These are phyloP conservation scores for Nematocida homosporus DNA, from an alignment of 371 early-diverging fungal genomes.

Conservation along the genomic window DNA sequence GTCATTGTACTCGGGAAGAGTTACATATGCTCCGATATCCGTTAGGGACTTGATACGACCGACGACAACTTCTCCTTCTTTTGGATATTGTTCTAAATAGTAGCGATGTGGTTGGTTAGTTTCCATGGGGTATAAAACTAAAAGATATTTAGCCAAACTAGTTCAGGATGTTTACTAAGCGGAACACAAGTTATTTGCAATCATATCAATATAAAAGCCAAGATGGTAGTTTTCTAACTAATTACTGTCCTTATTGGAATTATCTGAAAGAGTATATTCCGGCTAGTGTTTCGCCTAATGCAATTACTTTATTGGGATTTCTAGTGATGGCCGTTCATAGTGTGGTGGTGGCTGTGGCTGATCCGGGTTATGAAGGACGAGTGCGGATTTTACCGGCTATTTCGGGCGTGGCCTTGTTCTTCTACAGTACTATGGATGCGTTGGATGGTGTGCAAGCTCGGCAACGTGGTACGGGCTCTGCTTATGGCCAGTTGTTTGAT, in stretches of 20 bases:
- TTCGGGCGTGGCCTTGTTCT: slow-evolving; percentile 73
- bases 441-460: slow-evolving; percentile 96
- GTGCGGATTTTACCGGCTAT: slow-evolving; percentile 80
- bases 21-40: slow-evolving; percentile 90
- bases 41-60: slow-evolving; percentile 91
- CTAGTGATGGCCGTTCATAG: slow-evolving; percentile 52
- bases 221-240: slow-evolving; percentile 77
- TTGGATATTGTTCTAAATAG: slow-evolving; percentile 80
- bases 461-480: slow-evolving; percentile 80
- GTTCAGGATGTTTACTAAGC: slow-evolving; percentile 10
- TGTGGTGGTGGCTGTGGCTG: slow-evolving; percentile 69
- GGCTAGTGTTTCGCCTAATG: slow-evolving; percentile 84
- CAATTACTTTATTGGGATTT: slow-evolving; percentile 86
- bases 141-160: slow-evolving; percentile 14
- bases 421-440: slow-evolving; percentile 88
- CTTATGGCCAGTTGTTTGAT: slow-evolving; percentile 84
- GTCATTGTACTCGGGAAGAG: slow-evolving; percentile 79
- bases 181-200: slow-evolving; percentile 69
- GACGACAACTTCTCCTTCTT: slow-evolving; percentile 93
- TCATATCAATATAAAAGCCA: slow-evolving; percentile 76
- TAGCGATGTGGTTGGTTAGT: slow-evolving; percentile 50
- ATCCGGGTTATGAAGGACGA: slow-evolving; percentile 73
- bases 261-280: slow-evolving; percentile 79
- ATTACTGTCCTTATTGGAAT: slow-evolving; percentile 81
- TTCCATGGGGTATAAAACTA: slow-evolving; percentile 38